A percentile compares a stretch with the other conserved stretches of the same genome.
phyloP scores from a whole-genome alignment of 176 grass and related monocot species.

The Eragrostis nindensis region DNA sequence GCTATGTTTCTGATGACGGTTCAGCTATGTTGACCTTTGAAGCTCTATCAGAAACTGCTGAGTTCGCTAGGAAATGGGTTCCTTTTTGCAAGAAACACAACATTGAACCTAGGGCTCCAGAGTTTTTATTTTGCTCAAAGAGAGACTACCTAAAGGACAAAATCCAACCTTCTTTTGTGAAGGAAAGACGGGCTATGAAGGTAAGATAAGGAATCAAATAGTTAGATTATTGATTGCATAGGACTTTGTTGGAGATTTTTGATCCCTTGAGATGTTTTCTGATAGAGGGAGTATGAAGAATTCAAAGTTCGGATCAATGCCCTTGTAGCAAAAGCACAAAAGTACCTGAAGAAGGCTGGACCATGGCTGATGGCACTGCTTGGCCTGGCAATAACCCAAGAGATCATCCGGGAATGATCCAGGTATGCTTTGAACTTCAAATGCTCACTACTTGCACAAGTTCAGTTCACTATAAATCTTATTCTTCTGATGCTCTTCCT shows the following conservation, averaged over 20 bases:
- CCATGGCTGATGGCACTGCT: slow-evolving; percentile 90
- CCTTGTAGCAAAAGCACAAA: slow-evolving; percentile 94
- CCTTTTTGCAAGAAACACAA: slow-evolving; percentile 91
- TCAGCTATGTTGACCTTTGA: slow-evolving; percentile 96
- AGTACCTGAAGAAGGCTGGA: slow-evolving; percentile 94
- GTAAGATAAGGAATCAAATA: slow-evolving; percentile 39
- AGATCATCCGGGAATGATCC: slow-evolving; percentile 97
- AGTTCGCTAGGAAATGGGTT: slow-evolving; percentile 96
- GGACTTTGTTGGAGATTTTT: neutral
- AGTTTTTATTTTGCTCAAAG: slow-evolving; percentile 98
- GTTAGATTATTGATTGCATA: slow-evolving; percentile 26
- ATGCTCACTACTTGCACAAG: neutral
- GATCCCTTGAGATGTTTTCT: slow-evolving; percentile 35
- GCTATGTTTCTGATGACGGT: slow-evolving; percentile 98
- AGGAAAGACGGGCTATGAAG: slow-evolving; percentile 95
- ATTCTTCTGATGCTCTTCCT: slow-evolving; percentile 21
- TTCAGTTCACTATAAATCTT: slow-evolving; percentile 26
- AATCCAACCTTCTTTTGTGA: slow-evolving; percentile 92
- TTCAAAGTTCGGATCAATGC: slow-evolving; percentile 94
- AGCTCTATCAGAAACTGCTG: slow-evolving; percentile 81
- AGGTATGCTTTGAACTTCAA: slow-evolving; percentile 52
- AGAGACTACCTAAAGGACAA: slow-evolving; percentile 97
- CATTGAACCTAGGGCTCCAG: slow-evolving; percentile 92
- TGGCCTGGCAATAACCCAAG: slow-evolving; percentile 97
- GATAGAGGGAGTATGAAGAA: slow-evolving; percentile 91